Conservation (phyloP, 306 rosid species). For the Castanea sativa region DNA sequence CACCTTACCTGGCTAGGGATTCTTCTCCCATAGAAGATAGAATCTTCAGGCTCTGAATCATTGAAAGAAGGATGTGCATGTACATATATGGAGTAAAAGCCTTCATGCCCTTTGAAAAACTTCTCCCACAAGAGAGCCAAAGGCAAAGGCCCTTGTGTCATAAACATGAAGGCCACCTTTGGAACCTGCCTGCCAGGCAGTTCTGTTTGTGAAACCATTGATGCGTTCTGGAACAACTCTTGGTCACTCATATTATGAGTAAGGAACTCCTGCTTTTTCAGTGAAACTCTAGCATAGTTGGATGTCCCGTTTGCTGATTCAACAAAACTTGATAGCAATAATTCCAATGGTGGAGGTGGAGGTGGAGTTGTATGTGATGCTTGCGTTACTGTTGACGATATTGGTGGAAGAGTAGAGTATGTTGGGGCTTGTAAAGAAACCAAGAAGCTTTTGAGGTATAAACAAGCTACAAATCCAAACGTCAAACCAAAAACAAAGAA, state of each 20-base stretch:
- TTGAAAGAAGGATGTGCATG: constrained; percentile 58
- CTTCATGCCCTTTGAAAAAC: constrained; percentile 46
- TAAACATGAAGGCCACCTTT: constrained; percentile 68
- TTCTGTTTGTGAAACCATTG: constrained; percentile 26
- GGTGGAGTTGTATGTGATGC: not conserved
- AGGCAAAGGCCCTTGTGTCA: constrained; percentile 48
- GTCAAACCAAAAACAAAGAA: constrained; percentile 44
- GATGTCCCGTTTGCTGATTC: not conserved
- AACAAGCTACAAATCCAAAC: constrained; percentile 32
- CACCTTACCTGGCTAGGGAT: constrained; percentile 55
- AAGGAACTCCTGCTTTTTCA: constrained; percentile 14
- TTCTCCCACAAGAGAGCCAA: constrained; percentile 54
- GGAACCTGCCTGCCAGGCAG: constrained; percentile 11
- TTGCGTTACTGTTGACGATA: not conserved
- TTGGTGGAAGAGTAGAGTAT: not conserved
- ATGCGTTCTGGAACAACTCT: constrained; percentile 48
- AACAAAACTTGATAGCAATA: not conserved
- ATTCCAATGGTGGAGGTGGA: not conserved
- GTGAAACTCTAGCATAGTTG: not conserved
- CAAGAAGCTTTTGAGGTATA: constrained; percentile 31
- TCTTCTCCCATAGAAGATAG: constrained; percentile 56
- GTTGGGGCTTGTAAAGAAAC: constrained; percentile 16
- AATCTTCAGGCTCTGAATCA: constrained; percentile 32
- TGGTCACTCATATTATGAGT: constrained; percentile 61
- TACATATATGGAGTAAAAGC: constrained; percentile 48